These are phyloP conservation scores for Nicotiana otophora DNA, from an alignment of 257 asterid species.

Conservation along the genomic window DNA sequence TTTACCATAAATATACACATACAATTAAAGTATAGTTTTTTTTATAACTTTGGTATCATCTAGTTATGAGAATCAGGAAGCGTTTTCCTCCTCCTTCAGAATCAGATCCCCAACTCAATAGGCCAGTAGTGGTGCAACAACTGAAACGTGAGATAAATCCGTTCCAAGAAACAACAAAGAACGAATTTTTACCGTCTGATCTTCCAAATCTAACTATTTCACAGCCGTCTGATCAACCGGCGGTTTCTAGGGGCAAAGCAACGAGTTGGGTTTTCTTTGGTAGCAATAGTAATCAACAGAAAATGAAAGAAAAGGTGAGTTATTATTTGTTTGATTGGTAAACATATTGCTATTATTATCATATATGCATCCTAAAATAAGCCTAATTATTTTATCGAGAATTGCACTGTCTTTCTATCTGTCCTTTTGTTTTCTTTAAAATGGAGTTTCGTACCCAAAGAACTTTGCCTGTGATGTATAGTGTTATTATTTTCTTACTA, in stretches of 20 bases:
- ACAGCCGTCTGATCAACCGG: conserved; percentile 18
- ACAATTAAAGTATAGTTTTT: not conserved
- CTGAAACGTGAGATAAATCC: not conserved
- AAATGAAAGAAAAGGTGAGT: conserved; percentile 27
- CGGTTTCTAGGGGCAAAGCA: conserved; percentile 8
- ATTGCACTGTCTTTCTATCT: not conserved
- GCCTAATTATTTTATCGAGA: not conserved
- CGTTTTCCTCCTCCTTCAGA: conserved; percentile 45
- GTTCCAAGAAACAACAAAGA: conserved; percentile 10
- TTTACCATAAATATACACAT: not conserved
- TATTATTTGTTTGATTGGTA: not conserved
- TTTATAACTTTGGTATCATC: not conserved
- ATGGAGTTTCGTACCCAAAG: not conserved
- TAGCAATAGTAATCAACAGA: not conserved
- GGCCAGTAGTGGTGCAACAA: conserved; percentile 34
- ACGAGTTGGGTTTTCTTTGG: conserved; percentile 30
- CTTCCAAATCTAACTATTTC: conserved; percentile 23
- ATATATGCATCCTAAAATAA: not conserved
- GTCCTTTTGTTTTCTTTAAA: not conserved
- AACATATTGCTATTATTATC: not conserved
- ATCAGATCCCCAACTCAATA: conserved; percentile 64
- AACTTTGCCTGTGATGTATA: no score
- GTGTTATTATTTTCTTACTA: not conserved
- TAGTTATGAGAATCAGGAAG: conserved; percentile 70
- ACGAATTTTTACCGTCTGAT: conserved; percentile 17